These are phyloP conservation scores for Fusarium oligoseptatum DNA, from an alignment of 2,329 filamentous ascomycete genomes.

Conservation along the genomic window DNA sequence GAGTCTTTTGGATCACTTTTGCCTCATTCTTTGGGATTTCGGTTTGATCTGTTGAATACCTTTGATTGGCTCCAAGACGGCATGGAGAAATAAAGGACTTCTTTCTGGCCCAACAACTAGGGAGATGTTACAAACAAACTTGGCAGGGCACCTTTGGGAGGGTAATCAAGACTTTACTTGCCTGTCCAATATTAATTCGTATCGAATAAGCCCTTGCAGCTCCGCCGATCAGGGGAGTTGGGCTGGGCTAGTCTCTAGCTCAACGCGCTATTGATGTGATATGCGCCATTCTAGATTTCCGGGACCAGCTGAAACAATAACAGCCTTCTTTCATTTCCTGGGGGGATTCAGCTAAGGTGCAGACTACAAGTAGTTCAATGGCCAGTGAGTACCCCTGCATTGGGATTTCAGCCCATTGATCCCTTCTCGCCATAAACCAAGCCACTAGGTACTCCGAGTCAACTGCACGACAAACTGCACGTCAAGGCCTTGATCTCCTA, in stretches of 20 bases:
- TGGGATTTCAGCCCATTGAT: background rate
- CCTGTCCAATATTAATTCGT: background rate
- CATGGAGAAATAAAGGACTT: too few species aligned
- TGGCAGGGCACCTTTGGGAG: background rate
- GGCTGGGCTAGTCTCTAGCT: background rate
- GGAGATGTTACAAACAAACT: too few species aligned
- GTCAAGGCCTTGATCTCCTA: background rate
- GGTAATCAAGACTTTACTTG: background rate
- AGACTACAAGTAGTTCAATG: background rate
- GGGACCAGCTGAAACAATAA: conserved; percentile 2
- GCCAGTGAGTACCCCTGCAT: background rate
- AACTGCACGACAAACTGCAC: background rate
- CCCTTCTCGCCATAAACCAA: background rate
- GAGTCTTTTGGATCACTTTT: conserved; percentile 50
- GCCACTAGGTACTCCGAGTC: background rate
- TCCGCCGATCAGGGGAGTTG: background rate
- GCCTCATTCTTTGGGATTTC: conserved; percentile 53
- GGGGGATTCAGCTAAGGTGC: background rate
- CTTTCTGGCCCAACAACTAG: too few species aligned
- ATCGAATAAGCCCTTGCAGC: background rate
- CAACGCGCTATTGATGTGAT: conserved; percentile 7
- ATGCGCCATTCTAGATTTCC: background rate
- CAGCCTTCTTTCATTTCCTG: background rate
- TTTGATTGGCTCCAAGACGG: conserved; percentile 47
- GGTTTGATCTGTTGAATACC: conserved; percentile 63